Percentiles rank a stretch among this genome's conserved stretches.
Conservation (phyloP, 371 early-diverging fungal species). For the Mortierella sp. region DNA sequence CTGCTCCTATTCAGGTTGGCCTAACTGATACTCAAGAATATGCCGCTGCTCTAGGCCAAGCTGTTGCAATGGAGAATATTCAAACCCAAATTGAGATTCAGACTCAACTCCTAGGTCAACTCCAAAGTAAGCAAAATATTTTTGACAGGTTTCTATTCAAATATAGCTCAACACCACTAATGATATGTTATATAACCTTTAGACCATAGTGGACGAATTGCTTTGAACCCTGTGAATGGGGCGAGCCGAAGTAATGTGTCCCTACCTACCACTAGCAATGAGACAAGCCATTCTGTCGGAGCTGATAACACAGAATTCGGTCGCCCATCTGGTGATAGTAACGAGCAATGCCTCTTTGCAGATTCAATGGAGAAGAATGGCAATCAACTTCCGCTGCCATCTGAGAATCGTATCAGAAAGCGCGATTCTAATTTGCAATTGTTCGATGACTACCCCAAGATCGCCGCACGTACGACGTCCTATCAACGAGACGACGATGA, state of each 20-base stretch:
- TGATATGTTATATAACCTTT: no score
- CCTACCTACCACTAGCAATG: slow-evolving; percentile 11
- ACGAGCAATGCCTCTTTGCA: slow-evolving; percentile 12
- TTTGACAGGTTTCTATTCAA: no score
- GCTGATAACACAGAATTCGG: neutral
- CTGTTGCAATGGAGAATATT: slow-evolving; percentile 53
- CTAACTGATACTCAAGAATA: slow-evolving; percentile 18
- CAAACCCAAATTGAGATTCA: slow-evolving; percentile 50
- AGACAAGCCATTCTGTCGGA: neutral
- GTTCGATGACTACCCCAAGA: slow-evolving; percentile 47
- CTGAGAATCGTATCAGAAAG: slow-evolving; percentile 28
- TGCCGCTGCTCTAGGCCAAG: slow-evolving; percentile 47
- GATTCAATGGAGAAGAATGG: slow-evolving; percentile 24
- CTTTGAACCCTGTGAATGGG: slow-evolving; percentile 23
- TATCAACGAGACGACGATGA: slow-evolving; percentile 47
- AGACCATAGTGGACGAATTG: slow-evolving; percentile 23
- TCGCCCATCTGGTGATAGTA: slow-evolving; percentile 16
- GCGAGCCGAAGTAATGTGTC: slow-evolving; percentile 13
- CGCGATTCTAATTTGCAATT: slow-evolving; percentile 39
- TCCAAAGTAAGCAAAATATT: slow-evolving; percentile 27
- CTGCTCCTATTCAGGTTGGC: slow-evolving; percentile 41
- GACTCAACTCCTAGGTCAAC: slow-evolving; percentile 44
- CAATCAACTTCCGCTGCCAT: slow-evolving; percentile 36
- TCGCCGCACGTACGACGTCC: slow-evolving; percentile 41
- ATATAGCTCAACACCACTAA: no score